Conservation (phyloP, 805 yeast species). For the Suhomyces faveliae region DNA sequence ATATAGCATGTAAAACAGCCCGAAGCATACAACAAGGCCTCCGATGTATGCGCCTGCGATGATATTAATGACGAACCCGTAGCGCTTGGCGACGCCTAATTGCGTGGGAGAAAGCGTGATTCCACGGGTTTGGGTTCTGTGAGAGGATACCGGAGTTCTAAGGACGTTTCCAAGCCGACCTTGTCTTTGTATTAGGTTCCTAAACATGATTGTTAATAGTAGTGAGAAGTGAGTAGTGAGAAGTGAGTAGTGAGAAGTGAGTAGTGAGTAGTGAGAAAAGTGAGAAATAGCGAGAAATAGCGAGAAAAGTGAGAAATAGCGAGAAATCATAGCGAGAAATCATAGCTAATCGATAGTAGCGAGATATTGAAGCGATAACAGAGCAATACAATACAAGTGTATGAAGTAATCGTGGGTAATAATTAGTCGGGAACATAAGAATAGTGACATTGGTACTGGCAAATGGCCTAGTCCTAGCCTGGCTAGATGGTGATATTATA, state of each 20-base stretch:
- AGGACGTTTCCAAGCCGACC: background rate
- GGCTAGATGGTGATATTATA: no score
- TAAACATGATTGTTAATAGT: background rate
- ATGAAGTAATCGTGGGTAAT: no score
- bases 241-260: no score
- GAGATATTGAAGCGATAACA: no score
- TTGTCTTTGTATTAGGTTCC: background rate
- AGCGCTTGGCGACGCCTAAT: conserved; percentile 21
- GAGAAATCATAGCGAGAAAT: background rate
- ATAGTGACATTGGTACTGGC: no score
- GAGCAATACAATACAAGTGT: no score
- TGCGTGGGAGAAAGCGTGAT: conserved; percentile 19
- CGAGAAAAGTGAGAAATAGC: background rate
- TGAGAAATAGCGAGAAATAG: background rate
- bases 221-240: background rate
- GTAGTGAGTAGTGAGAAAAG: background rate
- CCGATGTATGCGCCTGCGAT: conserved; percentile 45
- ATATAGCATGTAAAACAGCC: conserved; percentile 39
- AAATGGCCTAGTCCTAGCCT: no score
- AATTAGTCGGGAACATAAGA: no score
- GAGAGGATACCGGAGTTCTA: background rate
- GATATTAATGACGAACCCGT: conserved; percentile 34
- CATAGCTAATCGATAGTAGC: no score
- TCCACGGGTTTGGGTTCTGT: conserved; percentile 1
- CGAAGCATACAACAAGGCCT: conserved; percentile 37